Evolutionary conservation across 768 basidiomycete genomes (phyloP).

Genomic region (Amanita exitialis): DNA sequence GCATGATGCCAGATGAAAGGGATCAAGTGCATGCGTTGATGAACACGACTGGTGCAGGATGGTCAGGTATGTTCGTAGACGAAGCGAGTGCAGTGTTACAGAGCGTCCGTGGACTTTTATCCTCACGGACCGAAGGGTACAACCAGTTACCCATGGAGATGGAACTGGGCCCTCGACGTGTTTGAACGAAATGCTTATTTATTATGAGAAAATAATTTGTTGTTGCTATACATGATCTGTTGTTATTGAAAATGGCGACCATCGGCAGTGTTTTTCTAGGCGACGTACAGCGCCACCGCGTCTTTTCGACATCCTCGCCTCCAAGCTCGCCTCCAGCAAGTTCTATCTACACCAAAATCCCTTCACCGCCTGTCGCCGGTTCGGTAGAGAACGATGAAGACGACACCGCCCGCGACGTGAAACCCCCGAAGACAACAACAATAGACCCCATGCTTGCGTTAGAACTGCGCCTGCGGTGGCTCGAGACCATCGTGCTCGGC

Average conservation of each 20-base stretch:
- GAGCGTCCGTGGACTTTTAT: slow-evolving; percentile 27
- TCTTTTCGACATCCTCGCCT: slow-evolving; percentile 47
- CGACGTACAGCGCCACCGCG: slow-evolving; percentile 58
- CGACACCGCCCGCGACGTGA: slow-evolving; percentile 2
- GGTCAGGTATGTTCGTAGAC: slow-evolving; percentile 38
- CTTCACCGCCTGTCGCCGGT: slow-evolving; percentile 10
- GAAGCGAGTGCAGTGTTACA: slow-evolving; percentile 29
- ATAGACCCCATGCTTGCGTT: slow-evolving; percentile 64
- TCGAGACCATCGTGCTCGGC: slow-evolving; percentile 70
- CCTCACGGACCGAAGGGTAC: slow-evolving; percentile 40
- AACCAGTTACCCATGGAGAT: slow-evolving; percentile 66
- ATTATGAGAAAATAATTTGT: too few species aligned
- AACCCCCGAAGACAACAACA: slow-evolving; percentile 13
- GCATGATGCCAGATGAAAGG: slow-evolving; percentile 58
- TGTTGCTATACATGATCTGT: neutral
- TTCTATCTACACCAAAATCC: slow-evolving; percentile 15
- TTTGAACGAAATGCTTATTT: neutral
- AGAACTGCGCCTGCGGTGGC: slow-evolving; percentile 68
- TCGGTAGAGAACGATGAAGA: neutral
- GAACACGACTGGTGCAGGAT: slow-evolving; percentile 25
- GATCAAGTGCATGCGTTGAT: slow-evolving; percentile 34
- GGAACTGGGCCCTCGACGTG: slow-evolving; percentile 16
- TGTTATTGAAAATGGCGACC: slow-evolving; percentile 30
- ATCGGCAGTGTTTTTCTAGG: slow-evolving; percentile 79
- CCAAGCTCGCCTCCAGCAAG: slow-evolving; percentile 32